Evolutionary conservation across 2,329 filamentous ascomycete species (phyloP).

Genomic region (Scortechinia acanthostroma): DNA sequence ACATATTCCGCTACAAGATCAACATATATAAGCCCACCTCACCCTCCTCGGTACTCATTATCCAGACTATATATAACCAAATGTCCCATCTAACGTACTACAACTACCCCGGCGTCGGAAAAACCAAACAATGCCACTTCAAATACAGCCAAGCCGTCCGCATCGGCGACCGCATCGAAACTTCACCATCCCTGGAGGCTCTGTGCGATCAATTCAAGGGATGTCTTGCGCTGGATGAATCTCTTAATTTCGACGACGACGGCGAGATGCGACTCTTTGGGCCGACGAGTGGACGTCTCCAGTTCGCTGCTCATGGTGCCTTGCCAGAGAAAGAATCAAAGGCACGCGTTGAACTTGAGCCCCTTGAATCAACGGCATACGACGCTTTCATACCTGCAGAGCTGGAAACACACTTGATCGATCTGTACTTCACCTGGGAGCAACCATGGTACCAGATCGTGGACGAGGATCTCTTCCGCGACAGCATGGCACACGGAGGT

Average conservation of each 20-base stretch:
- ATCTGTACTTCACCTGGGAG: conserved; percentile 15
- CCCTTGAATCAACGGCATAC: no score
- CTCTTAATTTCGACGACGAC: not conserved
- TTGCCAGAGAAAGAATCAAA: no score
- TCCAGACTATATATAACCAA: not conserved
- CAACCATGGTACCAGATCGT: conserved; percentile 16
- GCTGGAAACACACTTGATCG: conserved; percentile 13
- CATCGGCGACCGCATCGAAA: conserved; percentile 35
- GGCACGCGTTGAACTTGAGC: no score
- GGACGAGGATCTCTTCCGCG: conserved; percentile 10
- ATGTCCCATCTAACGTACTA: conserved; percentile 27
- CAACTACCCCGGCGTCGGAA: conserved; percentile 26
- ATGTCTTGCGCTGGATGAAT: not conserved
- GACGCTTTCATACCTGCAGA: conserved; percentile 9
- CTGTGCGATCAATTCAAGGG: not conserved
- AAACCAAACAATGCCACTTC: conserved; percentile 19
- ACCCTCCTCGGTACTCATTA: no score
- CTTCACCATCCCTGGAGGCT: conserved; percentile 12
- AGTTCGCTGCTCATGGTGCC: no score
- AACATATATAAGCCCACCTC: not conserved
- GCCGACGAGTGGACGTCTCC: not conserved
- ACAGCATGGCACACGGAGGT: conserved; percentile 8
- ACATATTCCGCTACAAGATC: not conserved
- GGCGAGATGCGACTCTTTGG: not conserved
- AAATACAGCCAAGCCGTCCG: conserved; percentile 38